phyloP scores from a whole-genome alignment of 148 eudicot genomes.

The Rhododendron williamsianum region DNA sequence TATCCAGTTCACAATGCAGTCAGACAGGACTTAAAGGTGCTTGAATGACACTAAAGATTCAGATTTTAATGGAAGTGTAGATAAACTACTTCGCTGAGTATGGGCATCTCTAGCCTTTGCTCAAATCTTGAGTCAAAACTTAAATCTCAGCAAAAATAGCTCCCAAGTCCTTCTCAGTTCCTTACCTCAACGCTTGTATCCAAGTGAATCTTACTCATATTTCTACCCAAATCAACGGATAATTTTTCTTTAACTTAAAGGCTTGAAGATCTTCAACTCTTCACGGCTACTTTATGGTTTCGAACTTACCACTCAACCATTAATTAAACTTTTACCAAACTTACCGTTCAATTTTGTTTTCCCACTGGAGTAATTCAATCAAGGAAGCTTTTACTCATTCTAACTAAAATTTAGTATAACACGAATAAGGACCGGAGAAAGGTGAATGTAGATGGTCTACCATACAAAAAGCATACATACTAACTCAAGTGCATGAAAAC shows the following conservation, averaged over 20 bases:
- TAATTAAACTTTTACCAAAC: background rate
- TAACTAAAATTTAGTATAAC: background rate
- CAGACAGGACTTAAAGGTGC: background rate
- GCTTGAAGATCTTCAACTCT: background rate
- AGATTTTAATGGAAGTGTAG: background rate
- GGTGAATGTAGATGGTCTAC: background rate
- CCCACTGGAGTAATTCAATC: background rate
- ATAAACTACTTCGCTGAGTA: background rate
- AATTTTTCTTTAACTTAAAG: background rate
- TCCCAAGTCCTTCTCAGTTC: background rate
- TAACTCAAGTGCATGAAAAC: background rate
- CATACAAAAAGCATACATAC: background rate
- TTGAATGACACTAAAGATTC: background rate
- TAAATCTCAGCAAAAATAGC: background rate
- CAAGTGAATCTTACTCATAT: background rate
- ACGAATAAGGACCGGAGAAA: background rate
- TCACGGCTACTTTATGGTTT: background rate
- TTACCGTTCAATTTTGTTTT: background rate
- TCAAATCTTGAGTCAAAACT: background rate
- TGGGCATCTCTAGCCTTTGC: background rate
- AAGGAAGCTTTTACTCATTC: background rate
- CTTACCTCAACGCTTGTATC: background rate
- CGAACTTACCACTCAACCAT: background rate
- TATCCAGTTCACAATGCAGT: background rate
- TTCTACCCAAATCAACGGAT: background rate